phyloP scores from a whole-genome alignment of 345 rosid genomes.

The Kernera saxatilis region DNA sequence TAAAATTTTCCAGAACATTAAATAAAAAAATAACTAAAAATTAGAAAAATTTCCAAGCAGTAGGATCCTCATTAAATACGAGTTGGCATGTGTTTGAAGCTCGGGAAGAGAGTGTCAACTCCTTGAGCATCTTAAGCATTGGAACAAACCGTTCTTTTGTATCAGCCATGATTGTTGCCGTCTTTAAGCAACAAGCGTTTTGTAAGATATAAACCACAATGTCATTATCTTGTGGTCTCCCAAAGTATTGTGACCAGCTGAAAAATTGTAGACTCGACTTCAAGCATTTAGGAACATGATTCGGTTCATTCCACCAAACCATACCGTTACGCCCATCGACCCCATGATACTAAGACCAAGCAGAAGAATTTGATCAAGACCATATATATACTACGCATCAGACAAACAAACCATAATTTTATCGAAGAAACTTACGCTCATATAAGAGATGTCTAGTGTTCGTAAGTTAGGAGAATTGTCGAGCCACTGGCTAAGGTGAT shows the following conservation, averaged over 20 bases:
- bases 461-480: not conserved
- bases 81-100: not conserved
- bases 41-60: too few relatives aligned
- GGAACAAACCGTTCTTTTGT: not conserved
- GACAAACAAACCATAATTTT: not conserved
- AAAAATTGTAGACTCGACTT: not conserved
- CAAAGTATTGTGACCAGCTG: not conserved
- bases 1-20: too few relatives aligned
- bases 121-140: not conserved
- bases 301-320: not conserved
- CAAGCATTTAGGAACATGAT: not conserved
- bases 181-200: not conserved
- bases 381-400: not conserved
- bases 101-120: not conserved
- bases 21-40: too few relatives aligned
- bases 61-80: not conserved
- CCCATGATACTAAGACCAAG: not conserved
- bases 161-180: not conserved
- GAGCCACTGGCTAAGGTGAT: not conserved
- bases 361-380: not conserved
- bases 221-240: not conserved
- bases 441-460: not conserved
- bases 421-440: not conserved
- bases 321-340: not conserved
- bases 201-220: not conserved